phyloP scores from a whole-genome alignment of 345 rosid genomes.

The Orychophragmus violaceus region DNA sequence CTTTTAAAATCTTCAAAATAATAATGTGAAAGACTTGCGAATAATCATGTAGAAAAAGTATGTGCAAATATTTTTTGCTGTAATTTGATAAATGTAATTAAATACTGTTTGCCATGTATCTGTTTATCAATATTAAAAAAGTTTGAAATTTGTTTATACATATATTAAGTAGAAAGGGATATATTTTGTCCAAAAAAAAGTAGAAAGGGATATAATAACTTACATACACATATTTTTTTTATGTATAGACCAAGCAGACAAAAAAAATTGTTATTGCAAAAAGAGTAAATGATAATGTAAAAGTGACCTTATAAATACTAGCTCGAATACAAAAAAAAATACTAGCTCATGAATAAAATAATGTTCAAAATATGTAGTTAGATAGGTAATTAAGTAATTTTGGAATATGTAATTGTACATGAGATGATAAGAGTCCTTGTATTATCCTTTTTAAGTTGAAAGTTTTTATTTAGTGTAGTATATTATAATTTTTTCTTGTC shows the following conservation, averaged over 20 bases:
- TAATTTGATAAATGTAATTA: too few relatives aligned
- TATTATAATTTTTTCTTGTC: too few relatives aligned
- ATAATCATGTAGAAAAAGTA: background rate
- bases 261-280: background rate
- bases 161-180: background rate
- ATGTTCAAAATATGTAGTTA: background rate
- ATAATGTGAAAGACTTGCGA: background rate
- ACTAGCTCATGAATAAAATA: background rate
- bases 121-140: background rate
- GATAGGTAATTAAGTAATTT: background rate
- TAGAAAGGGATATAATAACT: background rate
- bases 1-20: too few relatives aligned
- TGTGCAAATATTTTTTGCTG: background rate
- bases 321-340: background rate
- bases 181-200: background rate
- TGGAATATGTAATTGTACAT: background rate
- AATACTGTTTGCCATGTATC: background rate
- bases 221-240: background rate
- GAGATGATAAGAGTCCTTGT: background rate
- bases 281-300: background rate
- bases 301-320: background rate
- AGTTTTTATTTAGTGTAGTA: too few relatives aligned
- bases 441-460: too few relatives aligned
- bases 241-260: too few relatives aligned
- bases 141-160: background rate